phyloP scores from a whole-genome alignment of 306 rosid genomes.

The Vicia faba region DNA sequence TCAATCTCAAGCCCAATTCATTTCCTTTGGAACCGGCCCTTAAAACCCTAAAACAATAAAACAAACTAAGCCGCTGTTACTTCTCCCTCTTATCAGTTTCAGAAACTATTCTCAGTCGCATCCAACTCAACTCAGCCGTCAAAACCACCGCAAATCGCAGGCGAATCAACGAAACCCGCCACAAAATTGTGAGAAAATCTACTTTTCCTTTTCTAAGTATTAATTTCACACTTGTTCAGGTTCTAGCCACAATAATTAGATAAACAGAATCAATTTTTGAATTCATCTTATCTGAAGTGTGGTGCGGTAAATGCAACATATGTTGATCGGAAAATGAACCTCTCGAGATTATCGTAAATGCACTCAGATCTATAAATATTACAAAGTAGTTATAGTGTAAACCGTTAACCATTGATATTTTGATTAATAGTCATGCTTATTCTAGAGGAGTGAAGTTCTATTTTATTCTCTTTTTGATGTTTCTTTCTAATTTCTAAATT shows the following conservation, averaged over 20 bases:
- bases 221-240: too few species aligned
- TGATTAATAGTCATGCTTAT: neutral
- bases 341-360: neutral
- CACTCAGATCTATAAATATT: neutral
- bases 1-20: neutral
- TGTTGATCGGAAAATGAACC: neutral
- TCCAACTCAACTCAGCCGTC: neutral
- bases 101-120: neutral
- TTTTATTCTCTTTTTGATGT: neutral
- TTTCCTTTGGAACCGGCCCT: neutral
- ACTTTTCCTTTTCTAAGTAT: neutral
- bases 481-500: neutral
- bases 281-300: too few species aligned
- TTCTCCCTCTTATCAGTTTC: neutral
- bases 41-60: constrained; percentile 6
- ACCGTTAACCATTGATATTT: neutral
- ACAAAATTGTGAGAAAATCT: neutral
- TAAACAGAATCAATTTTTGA: too few species aligned
- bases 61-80: neutral
- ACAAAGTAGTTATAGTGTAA: neutral
- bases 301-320: neutral
- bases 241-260: too few species aligned
- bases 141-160: neutral
- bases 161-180: neutral
- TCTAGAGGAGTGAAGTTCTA: neutral